A percentile compares a stretch with the other conserved stretches of the same genome.
phyloP scores from a whole-genome alignment of 2,329 filamentous ascomycete species.

The Verticillium nubilum region DNA sequence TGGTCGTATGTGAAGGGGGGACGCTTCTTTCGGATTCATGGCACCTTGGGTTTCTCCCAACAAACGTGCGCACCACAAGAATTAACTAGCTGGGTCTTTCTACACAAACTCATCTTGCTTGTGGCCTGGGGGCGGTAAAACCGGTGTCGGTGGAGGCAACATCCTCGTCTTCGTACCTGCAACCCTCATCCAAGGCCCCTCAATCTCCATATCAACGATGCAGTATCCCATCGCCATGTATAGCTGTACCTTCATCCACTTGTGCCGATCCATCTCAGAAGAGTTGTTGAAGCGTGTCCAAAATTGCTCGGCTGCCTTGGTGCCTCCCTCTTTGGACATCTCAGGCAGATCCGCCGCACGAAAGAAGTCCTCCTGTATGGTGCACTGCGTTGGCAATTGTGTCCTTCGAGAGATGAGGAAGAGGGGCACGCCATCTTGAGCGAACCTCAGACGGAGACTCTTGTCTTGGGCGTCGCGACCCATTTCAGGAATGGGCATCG shows the following conservation, averaged over 20 bases:
- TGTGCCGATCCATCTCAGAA: constrained; percentile 3
- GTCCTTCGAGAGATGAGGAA: constrained; percentile 4
- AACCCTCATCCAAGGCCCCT: constrained; percentile 3
- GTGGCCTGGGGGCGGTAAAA: too few relatives aligned
- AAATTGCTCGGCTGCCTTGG: constrained; percentile 1
- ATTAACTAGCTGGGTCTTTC: too few relatives aligned
- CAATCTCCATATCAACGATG: constrained; percentile 8
- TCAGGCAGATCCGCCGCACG: neutral
- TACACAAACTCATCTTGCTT: too few relatives aligned
- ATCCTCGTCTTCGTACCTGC: neutral
- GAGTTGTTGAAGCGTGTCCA: constrained; percentile 1
- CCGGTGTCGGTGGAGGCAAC: neutral
- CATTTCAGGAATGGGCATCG: neutral
- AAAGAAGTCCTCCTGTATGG: constrained; percentile 6
- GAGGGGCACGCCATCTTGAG: constrained; percentile 4
- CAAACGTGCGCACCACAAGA: too few relatives aligned
- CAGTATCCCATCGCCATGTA: constrained; percentile 8
- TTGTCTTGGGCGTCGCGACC: neutral
- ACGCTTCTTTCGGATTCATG: too few relatives aligned
- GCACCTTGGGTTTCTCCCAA: too few relatives aligned
- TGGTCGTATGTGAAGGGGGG: too few relatives aligned
- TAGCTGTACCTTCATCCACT: constrained; percentile 6
- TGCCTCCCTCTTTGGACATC: constrained; percentile 3
- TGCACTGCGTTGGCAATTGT: neutral
- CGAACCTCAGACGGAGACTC: neutral